Base-by-base conservation (phyloP, 1,139 yeast genomes). In the Pichia sp. region DNA sequence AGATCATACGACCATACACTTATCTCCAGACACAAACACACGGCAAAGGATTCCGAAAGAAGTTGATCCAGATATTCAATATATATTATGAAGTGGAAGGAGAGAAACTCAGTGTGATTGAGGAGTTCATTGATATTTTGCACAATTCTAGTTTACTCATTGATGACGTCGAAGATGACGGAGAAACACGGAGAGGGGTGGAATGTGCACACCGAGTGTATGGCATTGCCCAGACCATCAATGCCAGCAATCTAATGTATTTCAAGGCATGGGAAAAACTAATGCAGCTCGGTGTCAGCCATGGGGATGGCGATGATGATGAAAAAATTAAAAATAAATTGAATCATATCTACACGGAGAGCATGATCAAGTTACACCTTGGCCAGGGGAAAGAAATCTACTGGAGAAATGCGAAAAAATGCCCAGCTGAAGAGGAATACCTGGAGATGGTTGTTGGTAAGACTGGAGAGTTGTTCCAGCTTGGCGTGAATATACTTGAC, bases 381-480 rank as follows among this genome's bases (percentile, higher is more conserved):
- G 97, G 97, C 3, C 98, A 90, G 68, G 96, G 96, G 0, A 68
- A 85, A 50, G 98, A 90, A 58, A 74, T 90, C 20, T 85, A 82
- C 64, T 90, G 97, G 96, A 71, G 97, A 53, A 96, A 90, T 53
- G 68, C 72, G 18, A 58, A 76, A 24, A 65, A 66, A 1, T 73
- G 89, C 37, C 97, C 97, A 0, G 67, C 73, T 1, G 85, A 85
- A 52, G 71, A 71, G 6, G 85, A 87, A 57, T 90, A 91, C 61
- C 64, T 82, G 35, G 72, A 73, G 40, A 91, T 91, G 97, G 95
- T 86, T 17, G 78, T 78, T 75, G 81, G 88, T 61, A 90, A 90
- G 61, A 90, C 97, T 0, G 96, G 96, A 1, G 96, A 97, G 0
- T 68, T 90, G 31, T 85, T 89, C 61, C 72, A 96, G 49, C 69